Percentiles rank a stretch among this genome's conserved stretches.
phyloP scores from a whole-genome alignment of 202 grass and related monocot species.

The Dendrocalamus latiflorus region DNA sequence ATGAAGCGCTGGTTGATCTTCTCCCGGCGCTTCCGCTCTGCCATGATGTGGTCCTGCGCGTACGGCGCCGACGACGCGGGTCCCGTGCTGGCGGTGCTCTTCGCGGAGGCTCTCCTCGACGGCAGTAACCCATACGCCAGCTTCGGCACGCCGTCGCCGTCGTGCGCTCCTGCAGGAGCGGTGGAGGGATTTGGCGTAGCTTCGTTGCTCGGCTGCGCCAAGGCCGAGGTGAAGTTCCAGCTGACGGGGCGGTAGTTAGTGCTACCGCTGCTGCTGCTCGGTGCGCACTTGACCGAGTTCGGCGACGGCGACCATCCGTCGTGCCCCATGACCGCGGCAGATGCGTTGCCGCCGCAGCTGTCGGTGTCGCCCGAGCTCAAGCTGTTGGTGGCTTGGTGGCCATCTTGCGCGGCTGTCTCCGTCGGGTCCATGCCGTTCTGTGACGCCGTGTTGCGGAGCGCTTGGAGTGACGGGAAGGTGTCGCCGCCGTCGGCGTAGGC shows the following conservation, averaged over 20 bases:
- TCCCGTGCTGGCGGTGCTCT: neutral
- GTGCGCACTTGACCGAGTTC: neutral
- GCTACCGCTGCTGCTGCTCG: neutral
- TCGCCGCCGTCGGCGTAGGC: neutral
- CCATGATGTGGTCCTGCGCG: slow-evolving; percentile 58
- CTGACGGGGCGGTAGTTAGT: neutral
- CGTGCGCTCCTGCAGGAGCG: no score
- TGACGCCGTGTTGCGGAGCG: neutral
- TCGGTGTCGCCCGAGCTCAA: slow-evolving; percentile 19
- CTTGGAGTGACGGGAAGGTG: neutral
- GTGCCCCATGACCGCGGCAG: neutral
- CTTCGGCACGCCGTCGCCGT: neutral
- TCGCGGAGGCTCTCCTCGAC: neutral
- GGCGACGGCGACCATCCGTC: no score
- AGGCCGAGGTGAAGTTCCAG: slow-evolving; percentile 25
- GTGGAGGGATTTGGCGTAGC: neutral
- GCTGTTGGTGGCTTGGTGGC: no score
- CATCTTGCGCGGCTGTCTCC: no score
- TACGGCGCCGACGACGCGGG: neutral
- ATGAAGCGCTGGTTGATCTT: neutral
- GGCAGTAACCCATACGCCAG: neutral
- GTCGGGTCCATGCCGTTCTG: neutral
- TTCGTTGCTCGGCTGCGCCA: neutral
- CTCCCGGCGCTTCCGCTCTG: no score
- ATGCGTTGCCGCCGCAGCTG: neutral